Base-by-base conservation (phyloP, 768 basidiomycete species). In the Mycena polygramma region DNA sequence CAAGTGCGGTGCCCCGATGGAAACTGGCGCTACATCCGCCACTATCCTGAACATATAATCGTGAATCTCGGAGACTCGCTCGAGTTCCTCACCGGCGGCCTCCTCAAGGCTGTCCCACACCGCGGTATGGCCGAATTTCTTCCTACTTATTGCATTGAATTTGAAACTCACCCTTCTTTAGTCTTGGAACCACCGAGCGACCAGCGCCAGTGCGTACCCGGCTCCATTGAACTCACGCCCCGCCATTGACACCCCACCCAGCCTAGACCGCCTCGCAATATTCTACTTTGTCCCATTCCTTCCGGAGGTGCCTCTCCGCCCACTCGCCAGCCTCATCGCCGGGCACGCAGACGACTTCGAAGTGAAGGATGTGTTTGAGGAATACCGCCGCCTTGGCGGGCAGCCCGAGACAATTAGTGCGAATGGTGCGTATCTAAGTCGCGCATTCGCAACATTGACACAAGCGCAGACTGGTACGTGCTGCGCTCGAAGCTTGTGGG, bases 181-280 rank as follows among this genome's bases (percentile, higher is more conserved):
- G 72, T 73, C 22, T 66, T 69, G 41, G 72, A 73, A 62, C 72
- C 72, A n/a, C 72, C 72, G 24, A 65, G 66, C 54, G 68, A 70
- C 61, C 72, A 73, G 51, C 68, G 72, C 48, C 72, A 73, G 71
- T 72, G 48, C 45, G 71, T 52, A 60, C 45, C 51, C n/a, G 20
- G 24, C 17, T 54, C 19, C 48, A 48, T 58, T 48, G 54, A 63
- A 30, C 6, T 30, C 30, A 6, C 30, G 30, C 6, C 30, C 2
- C 6, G 30, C 30, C 6, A 30, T 48, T 35, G 46, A 60, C 30
- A 30, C 30, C 2, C 43, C 11, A 48, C 36, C 30, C 49, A 72
- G 71, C 45, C 61, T 72, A 39, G 62, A 72, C 52, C 57, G 71
- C 37, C 66, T 72, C 35, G 71, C 67, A 22, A 72, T 72, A 66